These are phyloP conservation scores for Monosiga brevicollis DNA, from an alignment of 78 protist species.

Conservation along the genomic window DNA sequence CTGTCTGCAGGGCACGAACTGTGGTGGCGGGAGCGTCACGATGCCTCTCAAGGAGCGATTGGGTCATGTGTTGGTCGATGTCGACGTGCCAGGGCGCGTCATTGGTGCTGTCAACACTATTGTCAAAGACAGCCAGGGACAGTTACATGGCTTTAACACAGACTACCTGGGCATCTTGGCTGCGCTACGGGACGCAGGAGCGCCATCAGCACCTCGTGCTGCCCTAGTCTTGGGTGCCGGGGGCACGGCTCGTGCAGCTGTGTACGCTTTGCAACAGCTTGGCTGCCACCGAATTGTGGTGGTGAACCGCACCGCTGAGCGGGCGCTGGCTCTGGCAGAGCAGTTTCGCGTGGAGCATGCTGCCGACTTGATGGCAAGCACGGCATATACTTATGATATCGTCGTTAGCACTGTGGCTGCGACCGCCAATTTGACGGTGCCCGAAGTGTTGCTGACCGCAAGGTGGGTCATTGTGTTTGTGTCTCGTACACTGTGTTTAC, in stretches of 20 bases:
- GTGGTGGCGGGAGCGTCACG: conserved; percentile 48
- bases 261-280: conserved; percentile 41
- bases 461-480: not conserved
- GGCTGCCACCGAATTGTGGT: conserved; percentile 19
- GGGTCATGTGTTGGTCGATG: not conserved
- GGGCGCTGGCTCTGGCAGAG: conserved; percentile 37
- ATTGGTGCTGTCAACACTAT: conserved; percentile 77
- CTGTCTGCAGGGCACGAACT: not conserved
- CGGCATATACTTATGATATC: not conserved
- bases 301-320: conserved; percentile 41
- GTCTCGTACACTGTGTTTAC: not conserved
- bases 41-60: conserved; percentile 48
- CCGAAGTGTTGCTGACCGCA: not conserved
- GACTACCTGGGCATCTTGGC: conserved; percentile 49
- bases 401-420: conserved; percentile 20
- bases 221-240: conserved; percentile 66
- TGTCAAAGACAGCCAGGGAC: not conserved
- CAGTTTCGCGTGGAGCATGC: conserved; percentile 5
- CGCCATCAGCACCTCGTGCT: not conserved
- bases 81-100: conserved; percentile 20
- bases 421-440: not conserved
- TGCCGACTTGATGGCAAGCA: not conserved
- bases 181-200: too few species aligned
- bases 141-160: conserved; percentile 40
- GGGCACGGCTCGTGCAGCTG: conserved; percentile 69